Conservation (phyloP, 2,329 filamentous ascomycete species). For the Pleurostoma richardsiae region DNA sequence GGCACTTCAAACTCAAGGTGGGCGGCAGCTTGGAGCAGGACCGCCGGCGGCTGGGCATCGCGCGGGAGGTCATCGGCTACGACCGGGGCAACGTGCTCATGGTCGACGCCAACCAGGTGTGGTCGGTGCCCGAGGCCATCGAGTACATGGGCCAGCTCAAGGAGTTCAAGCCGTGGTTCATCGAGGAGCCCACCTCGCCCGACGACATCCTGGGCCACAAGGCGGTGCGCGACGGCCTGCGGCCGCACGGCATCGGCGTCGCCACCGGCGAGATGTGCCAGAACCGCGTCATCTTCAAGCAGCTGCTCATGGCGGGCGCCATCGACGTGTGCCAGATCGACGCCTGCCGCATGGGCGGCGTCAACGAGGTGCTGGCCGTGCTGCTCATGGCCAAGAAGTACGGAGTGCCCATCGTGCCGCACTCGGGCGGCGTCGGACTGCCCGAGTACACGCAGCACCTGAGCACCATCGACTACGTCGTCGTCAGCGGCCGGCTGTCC, state of each 20-base stretch:
- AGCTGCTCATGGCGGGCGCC: conserved; percentile 72
- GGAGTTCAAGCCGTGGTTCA: conserved; percentile 88
- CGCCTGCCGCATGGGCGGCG: conserved; percentile 81
- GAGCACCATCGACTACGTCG: conserved; percentile 88
- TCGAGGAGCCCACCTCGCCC: conserved; percentile 87
- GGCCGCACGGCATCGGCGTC: conserved; percentile 71
- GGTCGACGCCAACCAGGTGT: conserved; percentile 91
- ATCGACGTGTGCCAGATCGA: conserved; percentile 90
- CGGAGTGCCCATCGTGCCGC: conserved; percentile 77
- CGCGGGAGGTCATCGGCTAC: conserved; percentile 74
- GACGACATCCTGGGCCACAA: conserved; percentile 89
- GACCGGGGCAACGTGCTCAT: conserved; percentile 81
- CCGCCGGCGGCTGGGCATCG: conserved; percentile 64
- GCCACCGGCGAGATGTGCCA: conserved; percentile 95
- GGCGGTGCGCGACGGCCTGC: conserved; percentile 74
- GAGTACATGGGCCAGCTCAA: conserved; percentile 77
- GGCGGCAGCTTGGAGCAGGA: conserved; percentile 70
- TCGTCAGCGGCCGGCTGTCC: conserved; percentile 73
- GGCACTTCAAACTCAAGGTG: conserved; percentile 89
- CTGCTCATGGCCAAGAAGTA: conserved; percentile 79
- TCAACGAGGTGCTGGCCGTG: conserved; percentile 90
- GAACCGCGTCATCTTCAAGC: conserved; percentile 92
- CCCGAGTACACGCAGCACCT: conserved; percentile 94
- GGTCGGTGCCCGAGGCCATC: conserved; percentile 86
- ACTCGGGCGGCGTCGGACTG: conserved; percentile 83